phyloP scores from a whole-genome alignment of 768 basidiomycete species.

The Collybia mongolica region DNA sequence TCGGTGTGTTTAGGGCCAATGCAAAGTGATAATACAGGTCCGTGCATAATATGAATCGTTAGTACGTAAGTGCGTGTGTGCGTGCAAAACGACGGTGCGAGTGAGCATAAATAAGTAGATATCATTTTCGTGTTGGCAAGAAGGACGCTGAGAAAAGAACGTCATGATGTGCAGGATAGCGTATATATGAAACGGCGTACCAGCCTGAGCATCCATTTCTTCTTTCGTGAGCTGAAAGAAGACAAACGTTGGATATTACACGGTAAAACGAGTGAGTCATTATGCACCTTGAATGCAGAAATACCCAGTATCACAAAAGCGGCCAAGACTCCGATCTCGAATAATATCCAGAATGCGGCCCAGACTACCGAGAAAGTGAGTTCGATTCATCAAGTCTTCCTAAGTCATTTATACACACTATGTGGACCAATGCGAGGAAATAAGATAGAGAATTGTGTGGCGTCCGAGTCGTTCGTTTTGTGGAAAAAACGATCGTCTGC shows the following conservation, averaged over 20 bases:
- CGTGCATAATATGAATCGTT: background rate
- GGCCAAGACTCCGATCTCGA: constrained; percentile 70
- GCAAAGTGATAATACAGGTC: background rate
- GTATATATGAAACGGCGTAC: constrained; percentile 36
- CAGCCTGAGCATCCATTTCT: constrained; percentile 72
- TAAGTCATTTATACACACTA: constrained; percentile 37
- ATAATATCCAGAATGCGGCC: constrained; percentile 84
- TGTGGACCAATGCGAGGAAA: constrained; percentile 73
- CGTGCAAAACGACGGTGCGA: background rate
- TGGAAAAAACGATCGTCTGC: constrained; percentile 94
- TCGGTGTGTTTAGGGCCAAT: no score
- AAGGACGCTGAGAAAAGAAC: constrained; percentile 49
- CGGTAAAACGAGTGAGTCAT: constrained; percentile 2
- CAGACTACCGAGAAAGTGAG: constrained; percentile 54
- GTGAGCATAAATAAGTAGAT: background rate
- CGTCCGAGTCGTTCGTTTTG: constrained; percentile 91
- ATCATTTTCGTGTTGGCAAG: constrained; percentile 50
- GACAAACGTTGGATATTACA: constrained; percentile 5
- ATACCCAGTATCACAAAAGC: constrained; percentile 83
- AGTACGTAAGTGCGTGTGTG: background rate
- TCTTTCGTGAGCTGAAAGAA: constrained; percentile 46
- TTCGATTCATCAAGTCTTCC: background rate
- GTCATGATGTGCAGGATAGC: constrained; percentile 5
- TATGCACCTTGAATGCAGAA: constrained; percentile 71
- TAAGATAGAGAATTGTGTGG: constrained; percentile 82